Evolutionary conservation across 169 alveolate species (phyloP).

Genomic region (Pseudocohnilembus persalinus): DNA sequence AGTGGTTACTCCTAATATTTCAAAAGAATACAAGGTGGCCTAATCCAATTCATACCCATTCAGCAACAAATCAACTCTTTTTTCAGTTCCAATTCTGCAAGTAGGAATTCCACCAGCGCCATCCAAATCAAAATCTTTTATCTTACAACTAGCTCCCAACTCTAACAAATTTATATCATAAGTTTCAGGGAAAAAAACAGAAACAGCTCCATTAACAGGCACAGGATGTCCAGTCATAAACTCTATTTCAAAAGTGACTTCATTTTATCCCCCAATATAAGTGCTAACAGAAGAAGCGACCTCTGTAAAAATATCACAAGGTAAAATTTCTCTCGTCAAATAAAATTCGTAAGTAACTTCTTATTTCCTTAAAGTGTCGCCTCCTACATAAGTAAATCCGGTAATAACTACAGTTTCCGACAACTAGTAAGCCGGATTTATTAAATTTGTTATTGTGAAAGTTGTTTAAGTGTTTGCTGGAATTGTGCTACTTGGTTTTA

Average conservation of each 20-base stretch:
- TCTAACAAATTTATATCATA: neutral
- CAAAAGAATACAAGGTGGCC: neutral
- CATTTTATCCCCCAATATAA: constrained; percentile 12
- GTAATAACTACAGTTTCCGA: neutral
- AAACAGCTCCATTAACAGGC: constrained; percentile 14
- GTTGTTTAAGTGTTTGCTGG: neutral
- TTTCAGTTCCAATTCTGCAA: constrained; percentile 14
- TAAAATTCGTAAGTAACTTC: neutral
- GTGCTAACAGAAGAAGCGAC: neutral
- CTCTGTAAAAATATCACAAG: constrained; percentile 2
- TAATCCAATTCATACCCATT: neutral
- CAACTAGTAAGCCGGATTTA: constrained; percentile 3
- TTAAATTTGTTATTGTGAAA: neutral
- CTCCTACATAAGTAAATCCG: constrained; percentile 2
- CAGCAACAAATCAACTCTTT: constrained; percentile 18
- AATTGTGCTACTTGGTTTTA: neutral
- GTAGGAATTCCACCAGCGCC: neutral
- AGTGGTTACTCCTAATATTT: neutral
- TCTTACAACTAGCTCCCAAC: constrained; percentile 3
- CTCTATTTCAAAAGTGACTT: constrained; percentile 1
- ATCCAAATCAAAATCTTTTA: neutral
- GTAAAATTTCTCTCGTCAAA: constrained; percentile 1
- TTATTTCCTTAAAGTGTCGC: neutral
- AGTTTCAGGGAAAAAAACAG: constrained; percentile 1
- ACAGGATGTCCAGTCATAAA: constrained; percentile 15